These are phyloP conservation scores for Sclerotinia glacialis DNA, from an alignment of 2,329 filamentous ascomycete species.

Conservation along the genomic window DNA sequence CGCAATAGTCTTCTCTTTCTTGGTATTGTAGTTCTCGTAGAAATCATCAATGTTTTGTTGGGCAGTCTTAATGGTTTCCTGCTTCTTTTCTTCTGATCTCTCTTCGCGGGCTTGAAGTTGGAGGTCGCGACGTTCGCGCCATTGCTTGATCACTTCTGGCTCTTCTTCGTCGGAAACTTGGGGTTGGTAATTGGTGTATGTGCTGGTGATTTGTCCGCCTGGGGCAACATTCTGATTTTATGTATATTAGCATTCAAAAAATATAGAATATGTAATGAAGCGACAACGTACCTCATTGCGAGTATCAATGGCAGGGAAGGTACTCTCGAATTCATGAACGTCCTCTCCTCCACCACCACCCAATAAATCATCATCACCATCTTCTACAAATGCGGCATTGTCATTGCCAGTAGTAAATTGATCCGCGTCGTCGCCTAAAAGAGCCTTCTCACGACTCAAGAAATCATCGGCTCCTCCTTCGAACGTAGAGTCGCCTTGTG, in stretches of 20 bases:
- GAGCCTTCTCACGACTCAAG: slow-evolving; percentile 82
- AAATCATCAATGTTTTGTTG: slow-evolving; percentile 97
- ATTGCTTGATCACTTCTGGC: slow-evolving; percentile 83
- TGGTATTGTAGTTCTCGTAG: slow-evolving; percentile 98
- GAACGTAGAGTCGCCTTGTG: slow-evolving; percentile 48
- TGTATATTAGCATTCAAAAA: not conserved
- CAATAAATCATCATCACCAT: slow-evolving; percentile 69
- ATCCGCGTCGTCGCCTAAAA: slow-evolving; percentile 86
- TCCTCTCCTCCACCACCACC: slow-evolving; percentile 46
- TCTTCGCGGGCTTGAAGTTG: slow-evolving; percentile 81
- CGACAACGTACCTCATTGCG: slow-evolving; percentile 60
- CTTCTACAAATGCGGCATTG: slow-evolving; percentile 60
- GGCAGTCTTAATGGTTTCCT: slow-evolving; percentile 82
- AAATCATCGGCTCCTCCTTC: slow-evolving; percentile 72
- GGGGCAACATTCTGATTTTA: slow-evolving; percentile 62
- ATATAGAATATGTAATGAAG: slow-evolving; percentile 3
- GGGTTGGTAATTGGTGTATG: slow-evolving; percentile 37
- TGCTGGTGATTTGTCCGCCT: slow-evolving; percentile 77
- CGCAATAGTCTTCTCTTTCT: slow-evolving; percentile 89
- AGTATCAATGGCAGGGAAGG: slow-evolving; percentile 76
- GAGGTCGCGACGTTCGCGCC: slow-evolving; percentile 85
- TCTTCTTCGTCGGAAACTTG: slow-evolving; percentile 68
- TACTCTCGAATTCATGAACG: slow-evolving; percentile 68
- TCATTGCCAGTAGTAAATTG: slow-evolving; percentile 82
- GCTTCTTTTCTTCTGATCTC: slow-evolving; percentile 77